These are phyloP conservation scores for Phyllosticta citrichinensis DNA, from an alignment of 2,329 filamentous ascomycete genomes.

Conservation along the genomic window DNA sequence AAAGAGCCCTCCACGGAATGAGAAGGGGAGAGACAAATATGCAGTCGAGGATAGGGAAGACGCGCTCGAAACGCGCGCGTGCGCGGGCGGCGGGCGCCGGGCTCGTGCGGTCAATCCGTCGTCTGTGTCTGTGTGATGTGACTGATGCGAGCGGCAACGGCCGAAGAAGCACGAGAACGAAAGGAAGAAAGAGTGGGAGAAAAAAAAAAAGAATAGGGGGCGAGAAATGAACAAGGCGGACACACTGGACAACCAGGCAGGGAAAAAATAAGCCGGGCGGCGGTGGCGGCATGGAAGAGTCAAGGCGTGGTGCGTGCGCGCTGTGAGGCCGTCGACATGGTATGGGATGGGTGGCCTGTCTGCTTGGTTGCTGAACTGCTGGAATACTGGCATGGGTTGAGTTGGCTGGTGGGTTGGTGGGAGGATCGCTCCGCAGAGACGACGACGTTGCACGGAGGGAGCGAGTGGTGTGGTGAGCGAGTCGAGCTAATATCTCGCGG, in stretches of 20 bases:
- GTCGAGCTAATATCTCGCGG: neutral
- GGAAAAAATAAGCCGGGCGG: neutral
- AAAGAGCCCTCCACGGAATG: neutral
- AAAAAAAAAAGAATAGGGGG: too few relatives aligned
- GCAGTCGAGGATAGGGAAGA: neutral
- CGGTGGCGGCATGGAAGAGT: neutral
- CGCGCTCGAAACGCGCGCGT: neutral
- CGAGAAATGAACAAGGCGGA: neutral
- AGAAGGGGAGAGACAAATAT: neutral
- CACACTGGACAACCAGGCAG: neutral
- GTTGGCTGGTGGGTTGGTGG: neutral
- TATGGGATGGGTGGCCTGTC: neutral
- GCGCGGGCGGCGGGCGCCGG: too few relatives aligned
- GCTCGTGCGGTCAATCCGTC: too few relatives aligned
- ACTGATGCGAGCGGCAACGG: neutral
- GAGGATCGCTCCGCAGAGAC: neutral
- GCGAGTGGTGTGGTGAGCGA: neutral
- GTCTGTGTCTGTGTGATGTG: neutral
- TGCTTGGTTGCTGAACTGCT: neutral
- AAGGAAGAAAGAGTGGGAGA: too few relatives aligned
- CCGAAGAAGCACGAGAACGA: neutral
- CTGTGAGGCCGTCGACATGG: neutral
- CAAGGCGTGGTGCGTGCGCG: neutral
- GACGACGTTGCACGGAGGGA: neutral
- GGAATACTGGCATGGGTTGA: neutral